These are phyloP conservation scores for Atkinsonella hypoxylon DNA, from an alignment of 2,329 filamentous ascomycete genomes.

Conservation along the genomic window DNA sequence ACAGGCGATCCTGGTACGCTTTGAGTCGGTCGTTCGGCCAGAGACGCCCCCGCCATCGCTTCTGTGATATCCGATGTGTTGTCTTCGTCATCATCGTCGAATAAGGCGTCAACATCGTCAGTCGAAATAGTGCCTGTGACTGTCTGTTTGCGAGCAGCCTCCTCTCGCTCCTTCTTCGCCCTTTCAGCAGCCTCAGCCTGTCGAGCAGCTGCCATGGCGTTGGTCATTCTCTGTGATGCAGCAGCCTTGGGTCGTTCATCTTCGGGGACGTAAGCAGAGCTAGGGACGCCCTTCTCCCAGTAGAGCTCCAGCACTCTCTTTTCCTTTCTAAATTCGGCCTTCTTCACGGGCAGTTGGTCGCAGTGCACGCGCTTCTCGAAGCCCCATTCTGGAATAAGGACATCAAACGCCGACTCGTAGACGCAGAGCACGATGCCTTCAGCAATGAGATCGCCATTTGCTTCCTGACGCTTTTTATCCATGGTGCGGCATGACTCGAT, in stretches of 20 bases:
- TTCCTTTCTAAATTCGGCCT: conserved; percentile 98
- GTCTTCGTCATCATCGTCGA: conserved; percentile 87
- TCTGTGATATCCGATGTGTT: conserved; percentile 83
- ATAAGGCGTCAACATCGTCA: conserved; percentile 88
- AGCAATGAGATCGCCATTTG: conserved; percentile 82
- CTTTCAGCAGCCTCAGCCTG: conserved; percentile 76
- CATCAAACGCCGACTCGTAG: conserved; percentile 97
- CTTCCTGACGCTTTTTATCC: conserved; percentile 80
- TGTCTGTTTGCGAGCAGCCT: conserved; percentile 83
- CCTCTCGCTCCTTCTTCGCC: conserved; percentile 74
- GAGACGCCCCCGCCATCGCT: conserved; percentile 79
- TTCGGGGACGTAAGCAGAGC: conserved; percentile 89
- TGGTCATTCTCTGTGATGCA: conserved; percentile 59
- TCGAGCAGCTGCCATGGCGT: conserved; percentile 62
- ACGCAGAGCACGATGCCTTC: conserved; percentile 95
- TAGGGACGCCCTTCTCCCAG: conserved; percentile 99
- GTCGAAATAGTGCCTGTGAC: conserved; percentile 91
- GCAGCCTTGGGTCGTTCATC: conserved; percentile 87
- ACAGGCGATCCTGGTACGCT: conserved; percentile 89
- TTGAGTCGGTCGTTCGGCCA: conserved; percentile 82
- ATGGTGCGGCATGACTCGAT: conserved; percentile 94
- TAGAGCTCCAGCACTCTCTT: conserved; percentile 90
- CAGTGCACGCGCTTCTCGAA: conserved; percentile 99
- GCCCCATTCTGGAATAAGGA: conserved; percentile 94
- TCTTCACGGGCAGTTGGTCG: conserved; percentile 93